Evolutionary conservation across 495 filamentous ascomycete species (phyloP).

Genomic region (Penicillium robsamsonii): DNA sequence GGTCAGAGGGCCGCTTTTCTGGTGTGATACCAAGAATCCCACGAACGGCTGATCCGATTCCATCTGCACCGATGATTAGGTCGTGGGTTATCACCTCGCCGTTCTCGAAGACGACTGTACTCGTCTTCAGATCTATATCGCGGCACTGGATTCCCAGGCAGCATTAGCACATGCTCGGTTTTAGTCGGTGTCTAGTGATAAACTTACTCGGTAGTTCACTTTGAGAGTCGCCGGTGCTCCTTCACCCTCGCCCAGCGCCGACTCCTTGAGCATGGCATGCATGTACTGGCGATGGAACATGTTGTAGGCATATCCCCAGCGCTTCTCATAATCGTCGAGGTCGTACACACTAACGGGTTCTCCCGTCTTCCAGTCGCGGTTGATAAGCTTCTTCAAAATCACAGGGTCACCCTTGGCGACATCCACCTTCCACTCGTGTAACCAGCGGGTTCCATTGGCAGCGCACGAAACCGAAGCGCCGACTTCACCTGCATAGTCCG

Average conservation of each 20-base stretch:
- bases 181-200: too few species aligned
- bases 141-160: constrained; percentile 26
- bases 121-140: constrained; percentile 36
- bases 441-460: constrained; percentile 46
- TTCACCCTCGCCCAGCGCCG: constrained; percentile 43
- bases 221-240: constrained; percentile 40
- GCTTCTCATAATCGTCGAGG: constrained; percentile 43
- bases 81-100: constrained; percentile 33
- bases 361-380: constrained; percentile 49
- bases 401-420: constrained; percentile 47
- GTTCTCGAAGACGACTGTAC: constrained; percentile 40
- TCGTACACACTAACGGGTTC: constrained; percentile 46
- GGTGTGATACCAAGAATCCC: constrained; percentile 42
- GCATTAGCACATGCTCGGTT: neutral
- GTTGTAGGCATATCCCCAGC: constrained; percentile 50
- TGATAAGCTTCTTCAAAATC: constrained; percentile 47
- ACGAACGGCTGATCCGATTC: constrained; percentile 45
- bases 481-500: constrained; percentile 44
- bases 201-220: constrained; percentile 43
- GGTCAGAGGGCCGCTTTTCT: constrained; percentile 44
- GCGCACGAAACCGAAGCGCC: constrained; percentile 46
- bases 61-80: constrained; percentile 46
- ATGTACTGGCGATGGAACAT: constrained; percentile 58
- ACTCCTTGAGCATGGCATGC: constrained; percentile 53
- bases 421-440: constrained; percentile 47